Conservation (phyloP, 2,329 filamentous ascomycete species). For the Botryotinia calthae region DNA sequence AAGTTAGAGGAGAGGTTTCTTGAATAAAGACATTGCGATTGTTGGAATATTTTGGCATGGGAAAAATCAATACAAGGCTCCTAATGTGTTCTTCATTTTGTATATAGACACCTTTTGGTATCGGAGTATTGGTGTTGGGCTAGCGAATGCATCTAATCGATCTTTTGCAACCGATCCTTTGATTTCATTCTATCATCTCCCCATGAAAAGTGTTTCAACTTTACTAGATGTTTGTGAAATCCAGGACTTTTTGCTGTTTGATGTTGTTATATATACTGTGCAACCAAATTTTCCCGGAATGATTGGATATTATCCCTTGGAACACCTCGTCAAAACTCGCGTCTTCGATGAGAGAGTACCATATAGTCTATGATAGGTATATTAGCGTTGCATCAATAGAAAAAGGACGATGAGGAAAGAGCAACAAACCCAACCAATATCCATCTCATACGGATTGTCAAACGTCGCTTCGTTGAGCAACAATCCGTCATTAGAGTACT, state of each 20-base stretch:
- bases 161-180: neutral
- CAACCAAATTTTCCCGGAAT: neutral
- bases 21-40: neutral
- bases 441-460: neutral
- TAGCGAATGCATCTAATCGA: neutral
- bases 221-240: neutral
- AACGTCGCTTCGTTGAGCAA: neutral
- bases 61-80: neutral
- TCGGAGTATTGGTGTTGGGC: neutral
- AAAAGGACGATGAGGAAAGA: neutral
- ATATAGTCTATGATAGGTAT: neutral
- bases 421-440: neutral
- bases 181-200: neutral
- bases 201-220: neutral
- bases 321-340: neutral
- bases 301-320: neutral
- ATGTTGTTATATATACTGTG: neutral
- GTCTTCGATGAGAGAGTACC: neutral
- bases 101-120: neutral
- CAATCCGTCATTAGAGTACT: rapidly evolving
- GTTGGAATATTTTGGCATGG: neutral
- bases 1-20: neutral
- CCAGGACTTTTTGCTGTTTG: neutral
- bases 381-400: neutral
- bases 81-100: neutral